Evolutionary conservation across 2,329 filamentous ascomycete genomes (phyloP).

Genomic region (Arthrobotrys entomopaga): DNA sequence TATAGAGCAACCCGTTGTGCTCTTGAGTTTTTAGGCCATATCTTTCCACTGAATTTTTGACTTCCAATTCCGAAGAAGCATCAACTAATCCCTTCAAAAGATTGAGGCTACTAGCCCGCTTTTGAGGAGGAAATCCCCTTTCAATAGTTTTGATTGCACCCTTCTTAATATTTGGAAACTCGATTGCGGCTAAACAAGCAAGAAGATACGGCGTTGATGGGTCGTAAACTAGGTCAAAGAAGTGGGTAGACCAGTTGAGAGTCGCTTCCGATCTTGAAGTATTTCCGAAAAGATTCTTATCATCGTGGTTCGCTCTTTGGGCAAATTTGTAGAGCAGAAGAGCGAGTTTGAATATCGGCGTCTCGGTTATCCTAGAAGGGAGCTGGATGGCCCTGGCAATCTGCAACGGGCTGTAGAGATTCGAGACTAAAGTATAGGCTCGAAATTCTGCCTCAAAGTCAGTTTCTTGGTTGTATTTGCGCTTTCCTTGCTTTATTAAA

Average conservation of each 20-base stretch:
- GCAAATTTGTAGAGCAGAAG: constrained; percentile 47
- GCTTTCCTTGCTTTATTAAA: constrained; percentile 50
- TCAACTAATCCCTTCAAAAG: constrained; percentile 38
- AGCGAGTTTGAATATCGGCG: constrained; percentile 39
- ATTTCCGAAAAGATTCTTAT: constrained; percentile 53
- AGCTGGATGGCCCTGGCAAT: constrained; percentile 35
- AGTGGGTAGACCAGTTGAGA: constrained; percentile 50
- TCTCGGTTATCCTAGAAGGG: constrained; percentile 40
- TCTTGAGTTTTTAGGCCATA: constrained; percentile 48
- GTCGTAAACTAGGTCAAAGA: constrained; percentile 46
- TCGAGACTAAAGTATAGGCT: constrained; percentile 50
- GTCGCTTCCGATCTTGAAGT: constrained; percentile 41
- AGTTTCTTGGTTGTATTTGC: constrained; percentile 38
- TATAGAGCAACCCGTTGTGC: constrained; percentile 41
- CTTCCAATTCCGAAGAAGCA: constrained; percentile 38
- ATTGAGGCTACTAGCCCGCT: constrained; percentile 47
- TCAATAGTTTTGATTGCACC: constrained; percentile 53
- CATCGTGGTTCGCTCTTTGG: constrained; percentile 44
- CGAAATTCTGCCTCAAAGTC: constrained; percentile 52
- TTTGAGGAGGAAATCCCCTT: constrained; percentile 48
- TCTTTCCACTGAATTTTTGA: constrained; percentile 40
- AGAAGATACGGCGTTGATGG: constrained; percentile 47
- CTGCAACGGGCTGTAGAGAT: constrained; percentile 45
- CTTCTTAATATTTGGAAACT: constrained; percentile 51
- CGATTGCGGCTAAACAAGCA: constrained; percentile 38